Evolutionary conservation across 768 basidiomycete species (phyloP), one percentile per base, ranked within the genome.

Genomic region (Collybia sp.): DNA sequence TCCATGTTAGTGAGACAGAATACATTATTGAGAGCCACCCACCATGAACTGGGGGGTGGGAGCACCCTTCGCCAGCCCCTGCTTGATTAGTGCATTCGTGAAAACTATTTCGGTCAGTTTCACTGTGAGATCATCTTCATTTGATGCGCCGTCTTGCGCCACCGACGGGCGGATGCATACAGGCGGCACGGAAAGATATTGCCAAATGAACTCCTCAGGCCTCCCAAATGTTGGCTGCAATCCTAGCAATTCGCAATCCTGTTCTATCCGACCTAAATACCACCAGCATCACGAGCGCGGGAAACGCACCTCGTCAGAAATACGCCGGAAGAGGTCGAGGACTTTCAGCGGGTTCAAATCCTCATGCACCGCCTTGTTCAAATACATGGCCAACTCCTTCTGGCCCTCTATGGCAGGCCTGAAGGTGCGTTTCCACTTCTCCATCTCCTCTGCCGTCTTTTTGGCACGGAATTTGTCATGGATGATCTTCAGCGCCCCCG

Each of bases 121-220:
- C 51, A 95, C 93, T 0, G 96, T 98, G 30, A 99, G 73, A 63
- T 99, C 96, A 55, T 99, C 96, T 69, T 99, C 96, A 55, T 96
- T 99, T 18, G 93, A 96, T 33, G 95, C 95, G 5, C 93, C 93
- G 57, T 99, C 96, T 64, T 98, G 96, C 0, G 90, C 87, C 1
- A 99, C 96, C 2, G 93, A 96, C 0, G 96, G 96, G 39, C 96
- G 82, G 45, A 99, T 99, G 60, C 93, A 94, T 15, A 96, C 93
- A 0, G 96, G 96, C 34, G 96, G 96, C 25, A 99, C 96, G 17
- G 93, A 95, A 12, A 99, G 81, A 64, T 97, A 99, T 64, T 98
- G 95, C 95, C 96, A 99, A 43, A 99, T 82, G 57, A 93, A 96
- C 62, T 97, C 89, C 68, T 99, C 96, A 9, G 96, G 96, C 44